Conservation (phyloP, 768 basidiomycete species). For the Mycena kentingensis region DNA sequence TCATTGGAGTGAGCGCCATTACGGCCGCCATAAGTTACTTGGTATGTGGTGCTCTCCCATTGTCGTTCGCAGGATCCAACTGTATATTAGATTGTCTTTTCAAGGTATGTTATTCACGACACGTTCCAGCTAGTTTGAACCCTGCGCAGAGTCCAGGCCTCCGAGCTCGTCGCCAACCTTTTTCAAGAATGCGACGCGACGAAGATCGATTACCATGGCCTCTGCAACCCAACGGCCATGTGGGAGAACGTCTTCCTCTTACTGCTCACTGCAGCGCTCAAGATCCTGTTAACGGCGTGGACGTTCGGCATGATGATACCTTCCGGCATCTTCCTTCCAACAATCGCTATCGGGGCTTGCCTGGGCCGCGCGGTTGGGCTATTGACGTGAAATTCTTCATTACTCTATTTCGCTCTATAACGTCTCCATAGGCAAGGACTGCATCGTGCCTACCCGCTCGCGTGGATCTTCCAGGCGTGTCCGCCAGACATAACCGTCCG, state of each 20-base stretch:
- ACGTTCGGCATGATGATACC: conserved; percentile 82
- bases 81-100: conserved; percentile 59
- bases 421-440: conserved; percentile 56
- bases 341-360: conserved; percentile 74
- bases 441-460: conserved; percentile 63
- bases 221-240: conserved; percentile 76
- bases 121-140: background rate
- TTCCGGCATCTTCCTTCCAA: conserved; percentile 76
- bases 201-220: conserved; percentile 68
- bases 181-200: conserved; percentile 79
- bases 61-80: background rate
- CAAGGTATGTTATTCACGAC: conserved; percentile 42
- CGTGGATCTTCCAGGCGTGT: conserved; percentile 72
- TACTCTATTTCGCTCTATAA: conserved; percentile 2
- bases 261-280: conserved; percentile 60
- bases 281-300: conserved; percentile 69
- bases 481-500: conserved; percentile 68
- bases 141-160: conserved; percentile 60
- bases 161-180: conserved; percentile 80
- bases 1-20: conserved; percentile 59
- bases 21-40: conserved; percentile 74
- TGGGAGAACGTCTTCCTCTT: conserved; percentile 71
- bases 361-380: conserved; percentile 72
- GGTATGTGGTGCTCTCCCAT: conserved; percentile 36
- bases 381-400: conserved; percentile 49